Conservation (phyloP, 257 asterid genomes). For the Nicotiana tabacum region DNA sequence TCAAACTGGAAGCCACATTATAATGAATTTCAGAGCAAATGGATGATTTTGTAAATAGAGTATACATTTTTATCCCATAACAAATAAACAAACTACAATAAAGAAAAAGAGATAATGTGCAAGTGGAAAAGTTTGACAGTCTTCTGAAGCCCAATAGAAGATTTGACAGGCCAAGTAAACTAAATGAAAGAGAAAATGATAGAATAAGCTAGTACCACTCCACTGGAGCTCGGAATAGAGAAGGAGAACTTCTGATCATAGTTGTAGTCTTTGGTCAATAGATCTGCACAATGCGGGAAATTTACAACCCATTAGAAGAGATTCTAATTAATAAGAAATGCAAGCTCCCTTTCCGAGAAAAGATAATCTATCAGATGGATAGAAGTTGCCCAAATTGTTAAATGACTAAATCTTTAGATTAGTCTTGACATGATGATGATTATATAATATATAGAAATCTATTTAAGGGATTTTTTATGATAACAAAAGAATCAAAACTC, state of each 20-base stretch:
- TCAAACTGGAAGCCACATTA: not conserved
- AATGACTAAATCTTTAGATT: not conserved
- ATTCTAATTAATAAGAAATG: not conserved
- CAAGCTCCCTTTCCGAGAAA: not conserved
- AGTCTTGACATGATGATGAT: not conserved
- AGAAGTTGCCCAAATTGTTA: not conserved
- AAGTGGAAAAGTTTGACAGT: not conserved
- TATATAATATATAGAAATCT: not conserved
- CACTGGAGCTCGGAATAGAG: conserved; percentile 66
- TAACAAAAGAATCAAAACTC: not conserved
- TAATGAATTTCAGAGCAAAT: not conserved
- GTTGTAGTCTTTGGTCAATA: conserved; percentile 75
- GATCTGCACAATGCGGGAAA: conserved; percentile 43
- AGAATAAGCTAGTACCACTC: conserved; percentile 46
- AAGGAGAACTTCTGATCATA: conserved; percentile 81
- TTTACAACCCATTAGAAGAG: conserved; percentile 2
- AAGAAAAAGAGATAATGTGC: not conserved
- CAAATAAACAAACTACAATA: not conserved
- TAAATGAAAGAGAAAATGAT: not conserved
- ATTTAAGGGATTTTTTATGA: not conserved
- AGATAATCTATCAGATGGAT: not conserved
- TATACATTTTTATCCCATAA: not conserved
- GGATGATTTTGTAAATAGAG: not conserved
- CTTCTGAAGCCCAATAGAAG: conserved; percentile 1
- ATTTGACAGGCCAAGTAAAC: not conserved